Evolutionary conservation across 306 rosid genomes (phyloP), one percentile per base, ranked within the genome.

Genomic region (Vachellia collinsii): DNA sequence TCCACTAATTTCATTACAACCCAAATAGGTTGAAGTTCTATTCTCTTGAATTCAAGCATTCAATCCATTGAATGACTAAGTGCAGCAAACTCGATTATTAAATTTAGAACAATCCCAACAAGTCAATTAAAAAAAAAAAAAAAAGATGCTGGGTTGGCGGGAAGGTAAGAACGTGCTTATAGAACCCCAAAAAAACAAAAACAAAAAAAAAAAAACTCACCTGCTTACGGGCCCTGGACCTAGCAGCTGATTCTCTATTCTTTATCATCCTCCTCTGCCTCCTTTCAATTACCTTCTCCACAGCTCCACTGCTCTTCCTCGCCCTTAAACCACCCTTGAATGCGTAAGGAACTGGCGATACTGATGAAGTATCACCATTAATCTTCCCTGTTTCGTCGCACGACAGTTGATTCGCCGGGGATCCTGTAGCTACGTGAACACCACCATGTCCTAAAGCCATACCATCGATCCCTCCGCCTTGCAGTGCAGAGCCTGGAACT

Each of bases 201-300:
- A 70, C 23, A n/a, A 1, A 29, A 43, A 43, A 43, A 83, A 82
- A 62, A 4, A 16, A 62, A 70, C 23, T 78, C 79, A 96, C 99
- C 99, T 96, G 99, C 82, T 96, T 93, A 79, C 99, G 97, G 65
- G 99, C 99, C 58, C 99, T 88, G 0, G 99, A 96, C 82, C 99
- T 89, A 29, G 99, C 97, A 76, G 99, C 99, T 0, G 99, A 96
- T 82, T 96, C 99, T 70, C 99, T 84, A 74, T 96, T 96, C 82
- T 96, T 96, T 22, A 96, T 96, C 99, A 96, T 96, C 48, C 99
- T 93, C 81, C 94, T 94, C 76, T 96, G 99, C 80, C 99, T 96
- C 88, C 99, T 91, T 85, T 96, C 99, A 65, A 86, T 93, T 19
- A 92, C 97, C 84, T 93, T 96, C 89, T 96, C 99, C 79, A 96